Conservation (phyloP, 352 stramenopile species). For the Elongisporangium undulatum region DNA sequence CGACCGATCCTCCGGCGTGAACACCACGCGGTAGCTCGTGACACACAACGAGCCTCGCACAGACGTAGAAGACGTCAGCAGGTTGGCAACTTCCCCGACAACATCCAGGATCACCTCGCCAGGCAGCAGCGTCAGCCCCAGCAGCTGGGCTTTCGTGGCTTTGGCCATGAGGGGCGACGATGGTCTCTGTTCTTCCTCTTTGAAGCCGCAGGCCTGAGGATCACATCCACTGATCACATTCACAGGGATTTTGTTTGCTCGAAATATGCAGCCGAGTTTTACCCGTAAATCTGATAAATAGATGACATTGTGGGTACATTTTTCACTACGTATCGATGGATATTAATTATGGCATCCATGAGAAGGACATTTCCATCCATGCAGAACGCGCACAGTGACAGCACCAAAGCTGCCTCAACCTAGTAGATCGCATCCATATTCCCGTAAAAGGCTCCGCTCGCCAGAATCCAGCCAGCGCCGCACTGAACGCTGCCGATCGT, state of each 20-base stretch:
- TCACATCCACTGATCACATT: not conserved
- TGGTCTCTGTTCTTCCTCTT: not conserved
- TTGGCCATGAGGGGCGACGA: not conserved
- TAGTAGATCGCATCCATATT: no score
- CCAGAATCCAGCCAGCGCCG: no score
- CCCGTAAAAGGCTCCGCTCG: no score
- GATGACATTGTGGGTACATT: not conserved
- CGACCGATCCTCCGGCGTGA: constrained; percentile 16
- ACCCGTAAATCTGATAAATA: not conserved
- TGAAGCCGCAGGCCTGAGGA: not conserved
- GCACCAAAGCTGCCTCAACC: no score
- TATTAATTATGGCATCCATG: not conserved
- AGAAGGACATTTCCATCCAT: no score
- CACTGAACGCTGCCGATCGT: no score
- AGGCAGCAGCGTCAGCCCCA: constrained; percentile 10
- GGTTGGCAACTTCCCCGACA: constrained; percentile 49
- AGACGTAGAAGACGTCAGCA: constrained; percentile 46
- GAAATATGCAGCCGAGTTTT: not conserved
- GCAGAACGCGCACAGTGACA: no score
- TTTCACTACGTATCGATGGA: not conserved
- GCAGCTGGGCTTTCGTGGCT: not conserved
- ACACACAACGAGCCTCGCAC: constrained; percentile 51
- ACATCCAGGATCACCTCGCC: constrained; percentile 40
- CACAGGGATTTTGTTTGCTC: not conserved
- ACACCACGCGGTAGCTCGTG: constrained; percentile 47